Evolutionary conservation across 192 early-diverging fungal genomes (phyloP), one percentile per base, ranked within the genome.

Genomic region (Hyaloraphidium curvatum): DNA sequence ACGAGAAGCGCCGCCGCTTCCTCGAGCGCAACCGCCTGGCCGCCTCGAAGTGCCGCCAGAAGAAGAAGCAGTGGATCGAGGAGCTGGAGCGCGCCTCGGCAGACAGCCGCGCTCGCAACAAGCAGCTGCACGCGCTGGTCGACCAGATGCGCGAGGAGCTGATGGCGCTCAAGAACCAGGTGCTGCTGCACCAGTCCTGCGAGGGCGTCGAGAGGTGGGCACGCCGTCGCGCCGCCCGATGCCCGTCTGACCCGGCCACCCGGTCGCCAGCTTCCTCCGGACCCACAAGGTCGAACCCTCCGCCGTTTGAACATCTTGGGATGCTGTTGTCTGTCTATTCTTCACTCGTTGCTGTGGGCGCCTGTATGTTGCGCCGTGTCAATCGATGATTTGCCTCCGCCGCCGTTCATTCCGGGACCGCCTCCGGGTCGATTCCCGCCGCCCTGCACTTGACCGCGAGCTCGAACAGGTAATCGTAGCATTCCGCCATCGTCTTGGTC

Each of bases 391-490:
- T n/a, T 37, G 33, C 33, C 9, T n/a, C 33, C n/a, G 33, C 33
- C 33, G 33, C 33, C 33, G 33, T 37, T n/a, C 7, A 37, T n/a
- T 37, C 33, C 9, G 33, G 63, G 69, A 69, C 66, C 33, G 66
- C 59, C 1, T 40, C 56, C 7, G 89, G 85, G 69, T 92, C 87
- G 28, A 97, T 57, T 3, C 89, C 89, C 53, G 78, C 67, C 54
- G 67, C 67, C 67, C 77, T 84, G 91, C 94, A 94, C 54, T 84
- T 87, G 39, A 91, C 82, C 9, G 86, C 87, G 52, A 97, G 87
- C 61, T 97, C 89, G 65, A 97, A 97, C 53, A 97, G 66, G 65
- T 97, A 97, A 59, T 97, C 93, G 62, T 93, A 97, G 71, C 93
- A 97, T 66, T 97, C 93, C 4, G 81, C 67, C 93, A 97, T 97